Base-by-base conservation (phyloP, 805 yeast genomes). In the Kazachstania kunashirensis region DNA sequence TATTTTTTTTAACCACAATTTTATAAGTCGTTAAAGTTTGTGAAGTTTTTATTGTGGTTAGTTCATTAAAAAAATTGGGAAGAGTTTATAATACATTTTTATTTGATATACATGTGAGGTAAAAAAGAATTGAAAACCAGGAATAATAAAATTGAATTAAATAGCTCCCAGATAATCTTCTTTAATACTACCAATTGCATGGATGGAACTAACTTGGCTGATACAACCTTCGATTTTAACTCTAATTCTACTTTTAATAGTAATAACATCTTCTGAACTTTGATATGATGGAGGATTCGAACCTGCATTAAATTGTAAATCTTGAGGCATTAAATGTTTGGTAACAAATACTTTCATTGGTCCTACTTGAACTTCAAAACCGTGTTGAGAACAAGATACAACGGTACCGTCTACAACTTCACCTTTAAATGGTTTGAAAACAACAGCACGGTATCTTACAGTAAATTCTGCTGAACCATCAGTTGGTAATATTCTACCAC, bases 251-350 rank as follows among this genome's bases (percentile, higher is more conserved):
- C 95, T 79, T 27, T 96, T 96, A 60, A 89, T 89, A 55, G 84
- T 94, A 31, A 92, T 85, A 44, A 84, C 79, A 65, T 89, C 97
- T 50, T 92, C 98, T 16, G 89, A 92, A 43, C 89, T 79, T 45
- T 84, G 94, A 59, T 85, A 92, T 6, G 96, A 95, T n/a, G 98
- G 98, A 8, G 98, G 98, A 50, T 89, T 88, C 24, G 95, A 88
- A 15, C 94, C 81, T 6, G 97, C 95, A 49, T 88, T 89, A 61
- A 80, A 92, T 41, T 77, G 71, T 86, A 92, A 82, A 56, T 89
- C 96, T 26, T 84, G 77, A 7, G 98, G 97, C 50, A 92, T 88
- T 59, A 88, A 71, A 63, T 89, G 96, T 25, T 94, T 86, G 17
- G 95, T 83, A 16, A 92, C 94, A 60, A 92, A 92, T 27, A 92